Percentiles rank a stretch among this genome's conserved stretches.
phyloP scores from a whole-genome alignment of 768 basidiomycete genomes.

The Leccinum barrowsii region DNA sequence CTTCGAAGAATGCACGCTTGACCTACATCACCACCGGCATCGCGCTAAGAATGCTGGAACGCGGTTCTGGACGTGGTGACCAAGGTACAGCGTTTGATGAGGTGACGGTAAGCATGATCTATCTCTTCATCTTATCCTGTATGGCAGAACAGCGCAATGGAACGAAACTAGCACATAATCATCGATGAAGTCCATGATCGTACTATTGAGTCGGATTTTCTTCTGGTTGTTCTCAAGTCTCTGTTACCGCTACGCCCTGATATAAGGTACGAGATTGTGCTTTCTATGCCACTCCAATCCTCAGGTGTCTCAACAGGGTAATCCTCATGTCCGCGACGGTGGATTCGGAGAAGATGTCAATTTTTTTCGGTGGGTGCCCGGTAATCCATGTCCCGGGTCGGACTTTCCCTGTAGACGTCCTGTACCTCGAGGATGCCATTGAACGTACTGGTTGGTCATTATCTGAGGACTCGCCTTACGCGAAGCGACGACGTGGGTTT shows the following conservation, averaged over 20 bases:
- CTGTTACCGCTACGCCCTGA: slow-evolving; percentile 72
- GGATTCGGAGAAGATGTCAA: slow-evolving; percentile 85
- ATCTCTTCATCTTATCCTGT: slow-evolving; percentile 1
- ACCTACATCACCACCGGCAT: slow-evolving; percentile 94
- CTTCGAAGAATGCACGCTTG: slow-evolving; percentile 70
- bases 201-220: slow-evolving; percentile 95
- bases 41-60: slow-evolving; percentile 94
- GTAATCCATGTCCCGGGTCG: slow-evolving; percentile 87
- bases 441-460: slow-evolving; percentile 79
- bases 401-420: slow-evolving; percentile 87
- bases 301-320: slow-evolving; percentile 47
- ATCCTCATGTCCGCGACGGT: slow-evolving; percentile 97
- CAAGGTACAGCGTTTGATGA: slow-evolving; percentile 87
- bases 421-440: slow-evolving; percentile 91
- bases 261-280: slow-evolving; percentile 60
- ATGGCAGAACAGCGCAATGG: slow-evolving; percentile 1
- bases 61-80: slow-evolving; percentile 63
- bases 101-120: slow-evolving; percentile 66
- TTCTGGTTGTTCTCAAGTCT: slow-evolving; percentile 88
- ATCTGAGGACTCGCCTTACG: slow-evolving; percentile 77
- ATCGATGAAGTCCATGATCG: slow-evolving; percentile 99
- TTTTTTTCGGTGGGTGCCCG: slow-evolving; percentile 87
- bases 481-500: slow-evolving; percentile 53
- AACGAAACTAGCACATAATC: slow-evolving; percentile 72
- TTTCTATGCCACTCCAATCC: background rate